Conservation (phyloP, 306 rosid genomes). For the Castanea sativa region DNA sequence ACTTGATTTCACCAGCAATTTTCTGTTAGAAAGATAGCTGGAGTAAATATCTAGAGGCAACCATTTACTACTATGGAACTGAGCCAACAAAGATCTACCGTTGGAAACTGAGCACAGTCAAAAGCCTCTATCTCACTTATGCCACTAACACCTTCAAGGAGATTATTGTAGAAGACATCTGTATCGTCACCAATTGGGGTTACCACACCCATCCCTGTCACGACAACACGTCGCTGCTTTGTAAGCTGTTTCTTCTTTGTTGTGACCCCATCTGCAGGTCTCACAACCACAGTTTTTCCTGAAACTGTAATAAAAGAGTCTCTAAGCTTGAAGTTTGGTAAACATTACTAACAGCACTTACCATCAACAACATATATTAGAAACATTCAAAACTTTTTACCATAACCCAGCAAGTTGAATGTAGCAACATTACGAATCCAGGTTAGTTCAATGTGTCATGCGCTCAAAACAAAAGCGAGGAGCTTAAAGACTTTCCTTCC, state of each 20-base stretch:
- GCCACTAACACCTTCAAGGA: conserved; percentile 95
- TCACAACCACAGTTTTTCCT: conserved; percentile 52
- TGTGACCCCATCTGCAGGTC: conserved; percentile 72
- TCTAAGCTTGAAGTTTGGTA: conserved; percentile 32
- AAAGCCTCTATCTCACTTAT: conserved; percentile 92
- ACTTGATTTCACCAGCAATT: conserved; percentile 95
- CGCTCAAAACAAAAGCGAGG: too few relatives aligned
- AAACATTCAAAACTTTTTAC: neutral
- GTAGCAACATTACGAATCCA: too few relatives aligned
- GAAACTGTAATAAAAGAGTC: neutral
- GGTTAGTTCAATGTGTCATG: too few relatives aligned
- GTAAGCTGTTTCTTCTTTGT: conserved; percentile 56
- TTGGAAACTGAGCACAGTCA: conserved; percentile 86
- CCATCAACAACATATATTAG: neutral
- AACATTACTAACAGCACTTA: neutral
- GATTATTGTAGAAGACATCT: conserved; percentile 79
- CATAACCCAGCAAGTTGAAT: too few relatives aligned
- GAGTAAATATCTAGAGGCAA: neutral
- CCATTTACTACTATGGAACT: conserved; percentile 20
- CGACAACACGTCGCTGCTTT: conserved; percentile 88
- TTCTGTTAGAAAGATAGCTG: conserved; percentile 45
- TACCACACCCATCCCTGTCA: conserved; percentile 95
- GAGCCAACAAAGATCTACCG: conserved; percentile 42
- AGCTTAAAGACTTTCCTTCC: too few relatives aligned
- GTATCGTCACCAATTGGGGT: conserved; percentile 88